A percentile compares a stretch with the other conserved stretches of the same genome.
These are phyloP conservation scores for Kentomonas sorsogonicus DNA, from an alignment of 208 protist species.

Conservation along the genomic window DNA sequence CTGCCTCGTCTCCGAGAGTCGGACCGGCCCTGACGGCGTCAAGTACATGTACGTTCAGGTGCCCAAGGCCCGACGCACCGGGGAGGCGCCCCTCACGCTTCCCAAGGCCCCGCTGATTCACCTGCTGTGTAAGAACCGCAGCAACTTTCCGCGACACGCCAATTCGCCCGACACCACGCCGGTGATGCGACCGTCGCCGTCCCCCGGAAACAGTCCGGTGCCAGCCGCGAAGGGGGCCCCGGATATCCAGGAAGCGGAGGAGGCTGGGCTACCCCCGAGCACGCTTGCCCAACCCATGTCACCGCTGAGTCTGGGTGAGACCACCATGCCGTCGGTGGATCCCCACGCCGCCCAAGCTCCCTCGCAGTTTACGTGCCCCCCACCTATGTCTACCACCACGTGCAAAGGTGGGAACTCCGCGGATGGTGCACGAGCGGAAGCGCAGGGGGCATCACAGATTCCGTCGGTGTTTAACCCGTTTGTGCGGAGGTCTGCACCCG, in stretches of 20 bases:
- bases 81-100: slow-evolving; percentile 24
- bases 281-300: no score
- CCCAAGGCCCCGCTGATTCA: slow-evolving; percentile 54
- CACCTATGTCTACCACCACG: no score
- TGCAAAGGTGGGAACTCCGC: no score
- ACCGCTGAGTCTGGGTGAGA: slow-evolving; percentile 26
- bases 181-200: slow-evolving; percentile 25
- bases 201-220: slow-evolving; percentile 34
- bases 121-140: slow-evolving; percentile 47
- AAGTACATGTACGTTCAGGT: slow-evolving; percentile 76
- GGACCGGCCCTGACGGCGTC: slow-evolving; percentile 30
- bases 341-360: no score
- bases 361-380: no score
- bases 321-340: no score
- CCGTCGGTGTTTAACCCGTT: no score
- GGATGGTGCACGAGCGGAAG: no score
- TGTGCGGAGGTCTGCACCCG: no score
- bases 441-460: no score
- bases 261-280: no score
- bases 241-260: background rate
- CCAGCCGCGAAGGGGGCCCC: slow-evolving; percentile 21
- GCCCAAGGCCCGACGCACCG: slow-evolving; percentile 38
- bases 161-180: slow-evolving; percentile 46
- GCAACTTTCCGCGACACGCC: slow-evolving; percentile 34
- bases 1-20: slow-evolving; percentile 58